Evolutionary conservation across 1,284 basidiomycete species (phyloP), one percentile per base, ranked within the genome.

Genomic region (Fomes fomentarius): DNA sequence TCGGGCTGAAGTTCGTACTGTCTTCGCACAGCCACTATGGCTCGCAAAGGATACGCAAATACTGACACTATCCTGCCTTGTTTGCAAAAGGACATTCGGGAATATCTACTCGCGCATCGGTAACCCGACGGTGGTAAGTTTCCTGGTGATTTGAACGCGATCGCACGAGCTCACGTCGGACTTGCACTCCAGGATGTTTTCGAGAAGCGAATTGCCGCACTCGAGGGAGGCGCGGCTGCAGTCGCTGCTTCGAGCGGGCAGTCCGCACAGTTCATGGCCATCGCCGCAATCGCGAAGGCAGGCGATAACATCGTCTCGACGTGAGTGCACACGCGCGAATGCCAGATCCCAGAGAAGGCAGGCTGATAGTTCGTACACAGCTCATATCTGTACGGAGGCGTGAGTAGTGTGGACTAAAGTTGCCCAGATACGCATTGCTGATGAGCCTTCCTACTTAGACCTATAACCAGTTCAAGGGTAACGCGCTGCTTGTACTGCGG

Each of bases 381-480:
- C 0, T 81, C 83, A 4, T 82, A 76, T 63, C 72, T 90, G 4
- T 91, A 89, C 56, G 87, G 87, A 41, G 86, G 86, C 28, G 84
- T 86, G 60, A 65, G 82, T 54, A 8, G n/a, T n/a, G n/a, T n/a
- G n/a, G n/a, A n/a, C n/a, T n/a, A n/a, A n/a, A n/a, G n/a, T n/a
- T n/a, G n/a, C n/a, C n/a, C n/a, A n/a, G n/a, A n/a, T n/a, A n/a
- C n/a, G 4, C 12, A 19, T 21, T 31, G 14, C 0, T 37, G 9
- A n/a, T n/a, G n/a, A n/a, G n/a, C n/a, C n/a, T n/a, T n/a, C n/a
- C n/a, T n/a, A n/a, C n/a, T n/a, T 64, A 83, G 82, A 93, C 90
- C 3, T 94, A 89, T 76, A 96, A 95, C 66, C 93, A 94, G 69
- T 87, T 95, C 76, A 94, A 94, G 79, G 86, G 87, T 82, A 48